A percentile compares a stretch with the other conserved stretches of the same genome.
Evolutionary conservation across 1,139 yeast species (phyloP).

Genomic region (Sugiyamaella sp.): DNA sequence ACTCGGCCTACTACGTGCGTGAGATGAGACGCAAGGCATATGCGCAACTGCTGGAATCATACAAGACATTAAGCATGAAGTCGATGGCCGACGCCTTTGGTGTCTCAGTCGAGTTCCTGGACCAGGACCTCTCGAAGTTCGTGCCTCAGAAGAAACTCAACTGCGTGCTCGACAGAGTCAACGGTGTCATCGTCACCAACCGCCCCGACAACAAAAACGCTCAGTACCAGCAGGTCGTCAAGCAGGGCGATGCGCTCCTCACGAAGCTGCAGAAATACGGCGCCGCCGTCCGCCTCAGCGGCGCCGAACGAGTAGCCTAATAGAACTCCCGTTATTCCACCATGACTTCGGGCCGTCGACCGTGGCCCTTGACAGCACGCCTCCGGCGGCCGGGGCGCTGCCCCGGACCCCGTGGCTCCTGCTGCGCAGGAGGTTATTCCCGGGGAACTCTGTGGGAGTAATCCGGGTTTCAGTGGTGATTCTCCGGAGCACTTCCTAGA

Average conservation of each 20-base stretch:
- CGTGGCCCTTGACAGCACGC: not conserved
- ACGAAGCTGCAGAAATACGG: slow-evolving; percentile 96
- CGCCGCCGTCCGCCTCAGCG: slow-evolving; percentile 93
- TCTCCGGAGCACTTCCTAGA: not conserved
- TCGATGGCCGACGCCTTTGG: slow-evolving; percentile 96
- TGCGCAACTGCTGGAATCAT: slow-evolving; percentile 90
- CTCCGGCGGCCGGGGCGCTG: slow-evolving; percentile 14
- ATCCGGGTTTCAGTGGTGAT: not conserved
- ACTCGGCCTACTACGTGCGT: slow-evolving; percentile 80
- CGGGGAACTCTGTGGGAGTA: not conserved
- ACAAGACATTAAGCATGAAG: slow-evolving; percentile 83
- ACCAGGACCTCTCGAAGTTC: slow-evolving; percentile 78
- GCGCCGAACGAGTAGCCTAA: slow-evolving; percentile 58
- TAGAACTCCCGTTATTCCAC: not conserved
- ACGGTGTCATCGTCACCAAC: slow-evolving; percentile 94
- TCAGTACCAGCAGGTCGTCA: slow-evolving; percentile 85
- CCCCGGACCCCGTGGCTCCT: slow-evolving; percentile 8
- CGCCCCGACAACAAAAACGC: slow-evolving; percentile 95
- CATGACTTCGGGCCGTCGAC: not conserved
- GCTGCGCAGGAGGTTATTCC: slow-evolving; percentile 1
- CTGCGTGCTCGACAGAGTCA: slow-evolving; percentile 94
- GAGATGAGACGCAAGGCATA: slow-evolving; percentile 97
- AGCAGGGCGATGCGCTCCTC: slow-evolving; percentile 89
- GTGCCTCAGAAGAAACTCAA: slow-evolving; percentile 92
- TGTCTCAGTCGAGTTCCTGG: slow-evolving; percentile 79